Conservation (phyloP, 2,329 filamentous ascomycete species). For the Pseudophaeomoniella oleicola region DNA sequence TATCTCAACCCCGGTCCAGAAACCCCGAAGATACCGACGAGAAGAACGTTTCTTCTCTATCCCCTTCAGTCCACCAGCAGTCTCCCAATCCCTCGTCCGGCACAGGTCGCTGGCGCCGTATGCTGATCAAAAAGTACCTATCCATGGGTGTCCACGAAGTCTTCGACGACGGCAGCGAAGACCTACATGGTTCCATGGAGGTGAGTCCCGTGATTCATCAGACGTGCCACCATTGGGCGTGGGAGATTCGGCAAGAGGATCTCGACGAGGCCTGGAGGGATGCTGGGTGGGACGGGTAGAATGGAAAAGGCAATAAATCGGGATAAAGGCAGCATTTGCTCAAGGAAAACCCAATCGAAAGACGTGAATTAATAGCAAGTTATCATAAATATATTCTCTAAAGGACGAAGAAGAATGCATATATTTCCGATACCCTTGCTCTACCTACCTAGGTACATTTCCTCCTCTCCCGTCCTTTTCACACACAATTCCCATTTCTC, state of each 20-base stretch:
- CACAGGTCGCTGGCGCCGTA: constrained; percentile 35
- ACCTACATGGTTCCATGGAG: constrained; percentile 13
- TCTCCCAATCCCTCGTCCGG: too few relatives aligned
- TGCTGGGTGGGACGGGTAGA: neutral
- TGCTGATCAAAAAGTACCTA: constrained; percentile 37
- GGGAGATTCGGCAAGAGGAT: constrained; percentile 34
- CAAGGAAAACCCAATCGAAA: neutral
- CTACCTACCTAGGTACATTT: too few relatives aligned
- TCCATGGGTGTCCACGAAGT: constrained; percentile 32
- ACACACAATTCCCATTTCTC: too few relatives aligned
- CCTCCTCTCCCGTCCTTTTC: too few relatives aligned
- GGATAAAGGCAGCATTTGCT: neutral
- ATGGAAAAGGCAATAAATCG: neutral
- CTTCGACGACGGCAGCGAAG: constrained; percentile 19
- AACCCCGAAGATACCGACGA: too few relatives aligned
- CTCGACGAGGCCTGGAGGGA: constrained; percentile 32
- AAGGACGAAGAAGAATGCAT: too few relatives aligned
- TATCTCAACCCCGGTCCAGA: too few relatives aligned
- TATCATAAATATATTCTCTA: too few relatives aligned
- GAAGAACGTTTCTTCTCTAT: too few relatives aligned
- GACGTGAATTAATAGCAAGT: too few relatives aligned
- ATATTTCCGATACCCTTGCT: too few relatives aligned
- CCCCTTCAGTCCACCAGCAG: too few relatives aligned
- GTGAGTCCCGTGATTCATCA: constrained; percentile 43
- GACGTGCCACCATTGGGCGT: constrained; percentile 43